Conservation (phyloP, 371 early-diverging fungal species). For the Zychaea mexicana region DNA sequence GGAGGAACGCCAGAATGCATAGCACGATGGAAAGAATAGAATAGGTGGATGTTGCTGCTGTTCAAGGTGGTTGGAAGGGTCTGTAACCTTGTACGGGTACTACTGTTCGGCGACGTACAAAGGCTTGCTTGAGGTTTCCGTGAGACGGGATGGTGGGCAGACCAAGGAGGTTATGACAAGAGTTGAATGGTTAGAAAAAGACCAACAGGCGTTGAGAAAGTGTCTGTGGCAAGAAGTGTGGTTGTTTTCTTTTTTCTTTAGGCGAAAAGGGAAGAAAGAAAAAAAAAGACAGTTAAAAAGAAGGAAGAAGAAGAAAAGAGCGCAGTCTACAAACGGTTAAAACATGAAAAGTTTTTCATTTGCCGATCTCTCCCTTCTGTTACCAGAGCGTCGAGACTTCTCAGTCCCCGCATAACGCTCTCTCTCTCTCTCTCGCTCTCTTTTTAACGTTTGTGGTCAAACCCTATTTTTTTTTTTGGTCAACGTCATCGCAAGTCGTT, state of each 20-base stretch:
- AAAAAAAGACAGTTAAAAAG: background rate
- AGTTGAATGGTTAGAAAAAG: background rate
- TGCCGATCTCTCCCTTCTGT: background rate
- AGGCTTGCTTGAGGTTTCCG: slow-evolving; percentile 5
- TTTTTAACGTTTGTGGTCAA: too few relatives aligned
- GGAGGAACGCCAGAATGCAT: slow-evolving; percentile 21
- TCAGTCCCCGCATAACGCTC: too few relatives aligned
- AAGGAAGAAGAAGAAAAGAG: too few relatives aligned
- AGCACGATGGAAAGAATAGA: background rate
- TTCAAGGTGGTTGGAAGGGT: slow-evolving; percentile 24
- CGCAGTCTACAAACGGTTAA: background rate
- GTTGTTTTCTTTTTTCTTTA: background rate
- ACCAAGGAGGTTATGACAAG: slow-evolving; percentile 7
- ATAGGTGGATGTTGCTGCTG: too few relatives aligned
- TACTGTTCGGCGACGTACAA: slow-evolving; percentile 19
- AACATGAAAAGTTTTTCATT: background rate
- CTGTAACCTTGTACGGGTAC: slow-evolving; percentile 22
- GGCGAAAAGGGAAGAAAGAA: background rate
- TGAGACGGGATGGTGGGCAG: slow-evolving; percentile 28
- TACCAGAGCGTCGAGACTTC: too few relatives aligned
- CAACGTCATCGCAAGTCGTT: too few relatives aligned
- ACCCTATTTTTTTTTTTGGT: too few relatives aligned
- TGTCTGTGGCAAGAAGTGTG: background rate
- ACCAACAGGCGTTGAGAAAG: slow-evolving; percentile 4
- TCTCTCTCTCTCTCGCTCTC: too few relatives aligned